Evolutionary conservation across 768 basidiomycete species (phyloP), one percentile per base, ranked within the genome.

Genomic region (Coprinopsis cinerea): DNA sequence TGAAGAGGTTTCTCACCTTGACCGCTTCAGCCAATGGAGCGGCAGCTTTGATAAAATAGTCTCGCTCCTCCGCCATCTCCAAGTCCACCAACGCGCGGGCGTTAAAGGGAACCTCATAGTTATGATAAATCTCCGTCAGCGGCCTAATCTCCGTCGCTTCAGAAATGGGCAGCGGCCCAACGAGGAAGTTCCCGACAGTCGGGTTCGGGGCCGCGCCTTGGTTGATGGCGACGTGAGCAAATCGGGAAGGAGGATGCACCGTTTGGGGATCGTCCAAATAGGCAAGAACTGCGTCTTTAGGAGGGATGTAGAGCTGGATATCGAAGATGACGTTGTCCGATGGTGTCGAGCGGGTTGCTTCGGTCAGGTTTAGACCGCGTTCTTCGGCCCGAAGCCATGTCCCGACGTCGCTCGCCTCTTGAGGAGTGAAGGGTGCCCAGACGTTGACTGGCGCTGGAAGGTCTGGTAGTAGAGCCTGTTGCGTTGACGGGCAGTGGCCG

Each of bases 81-180:
- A n/a, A n/a, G 10, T 60, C 44, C 25, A 60, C 61, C 43, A 70
- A 64, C 0, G 70, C 70, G 26, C 77, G 64, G 17, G 74, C 75
- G 52, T 81, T 79, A 64, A 68, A 77, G 9, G 82, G 80, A 37
- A 83, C 74, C 5, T 70, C 65, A 2, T 70, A 67, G 15, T 70
- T 66, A 49, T 79, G 77, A 56, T 79, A 81, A 30, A 79, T 76
- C 40, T 76, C 74, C 15, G 63, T 74, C 48, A 78, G 61, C 15
- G 62, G 63, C n/a, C 64, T 59, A 42, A 82, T 62, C 1, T 32
- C 58, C 3, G 79, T 78, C 13, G 60, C 45, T 2, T 15, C n/a
- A 13, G 11, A 59, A 17, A 79, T 57, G 2, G 81, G 80, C 5
- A 83, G 64, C 1, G 82, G 82, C 0, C 82, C 82, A n/a, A 83